A percentile compares a stretch with the other conserved stretches of the same genome.
These are phyloP conservation scores for Sordaria brevicollis DNA, from an alignment of 495 filamentous ascomycete species.

Conservation along the genomic window DNA sequence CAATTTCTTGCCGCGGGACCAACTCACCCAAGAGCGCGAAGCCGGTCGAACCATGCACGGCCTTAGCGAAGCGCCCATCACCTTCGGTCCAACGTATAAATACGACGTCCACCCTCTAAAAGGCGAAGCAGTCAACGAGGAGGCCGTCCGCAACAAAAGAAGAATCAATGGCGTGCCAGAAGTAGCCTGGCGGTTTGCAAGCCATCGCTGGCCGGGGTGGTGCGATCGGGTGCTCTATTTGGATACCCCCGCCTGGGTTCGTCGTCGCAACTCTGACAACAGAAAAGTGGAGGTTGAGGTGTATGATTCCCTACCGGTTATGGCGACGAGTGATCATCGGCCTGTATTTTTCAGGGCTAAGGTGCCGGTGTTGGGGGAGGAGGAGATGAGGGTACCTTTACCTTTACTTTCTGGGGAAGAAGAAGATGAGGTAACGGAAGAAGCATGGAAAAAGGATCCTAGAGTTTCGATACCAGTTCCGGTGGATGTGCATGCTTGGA, in stretches of 20 bases:
- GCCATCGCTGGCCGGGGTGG: slow-evolving; percentile 83
- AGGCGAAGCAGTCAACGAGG: slow-evolving; percentile 5
- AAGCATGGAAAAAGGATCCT: slow-evolving; percentile 19
- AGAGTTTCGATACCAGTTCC: slow-evolving; percentile 26
- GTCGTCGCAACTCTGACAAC: too few species aligned
- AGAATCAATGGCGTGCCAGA: slow-evolving; percentile 14
- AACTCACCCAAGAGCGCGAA: slow-evolving; percentile 58
- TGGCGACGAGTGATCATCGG: slow-evolving; percentile 74
- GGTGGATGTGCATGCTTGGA: slow-evolving; percentile 36
- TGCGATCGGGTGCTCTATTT: slow-evolving; percentile 83
- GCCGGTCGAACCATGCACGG: slow-evolving; percentile 63
- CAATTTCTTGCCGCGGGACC: slow-evolving; percentile 59
- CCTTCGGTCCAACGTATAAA: slow-evolving; percentile 92
- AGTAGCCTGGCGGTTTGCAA: slow-evolving; percentile 63
- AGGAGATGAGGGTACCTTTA: slow-evolving; percentile 15
- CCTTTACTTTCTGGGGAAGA: neutral
- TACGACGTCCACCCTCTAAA: slow-evolving; percentile 29
- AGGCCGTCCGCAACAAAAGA: slow-evolving; percentile 6
- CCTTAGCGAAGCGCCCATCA: slow-evolving; percentile 59
- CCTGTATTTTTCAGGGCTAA: slow-evolving; percentile 59
- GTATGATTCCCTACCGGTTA: slow-evolving; percentile 66
- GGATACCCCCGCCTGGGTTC: slow-evolving; percentile 45
- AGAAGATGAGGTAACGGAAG: neutral
- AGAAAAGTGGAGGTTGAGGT: slow-evolving; percentile 35
- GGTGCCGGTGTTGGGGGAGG: slow-evolving; percentile 40